These are phyloP conservation scores for Metschnikowia shivogae DNA, from an alignment of 805 yeast species.

Conservation along the genomic window DNA sequence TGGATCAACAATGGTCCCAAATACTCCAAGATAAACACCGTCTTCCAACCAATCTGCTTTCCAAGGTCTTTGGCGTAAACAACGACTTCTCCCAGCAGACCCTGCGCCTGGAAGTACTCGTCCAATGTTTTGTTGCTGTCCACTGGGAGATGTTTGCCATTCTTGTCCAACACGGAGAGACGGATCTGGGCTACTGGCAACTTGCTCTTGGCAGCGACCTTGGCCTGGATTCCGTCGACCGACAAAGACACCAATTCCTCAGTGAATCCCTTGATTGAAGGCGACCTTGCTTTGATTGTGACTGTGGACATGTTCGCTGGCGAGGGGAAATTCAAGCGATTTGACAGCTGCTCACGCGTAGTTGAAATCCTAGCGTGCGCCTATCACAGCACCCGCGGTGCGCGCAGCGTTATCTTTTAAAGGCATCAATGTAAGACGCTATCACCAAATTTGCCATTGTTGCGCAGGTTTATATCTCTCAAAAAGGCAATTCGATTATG, in stretches of 20 bases:
- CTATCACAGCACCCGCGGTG: constrained; percentile 1
- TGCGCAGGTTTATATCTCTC: not conserved
- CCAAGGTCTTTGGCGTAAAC: constrained; percentile 85
- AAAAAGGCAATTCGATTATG: not conserved
- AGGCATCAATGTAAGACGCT: not conserved
- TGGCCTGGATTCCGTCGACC: constrained; percentile 40
- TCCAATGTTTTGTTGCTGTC: constrained; percentile 35
- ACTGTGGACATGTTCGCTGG: constrained; percentile 38
- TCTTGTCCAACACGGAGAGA: constrained; percentile 20
- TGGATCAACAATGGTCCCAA: constrained; percentile 85
- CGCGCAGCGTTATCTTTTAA: not conserved
- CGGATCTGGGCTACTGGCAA: constrained; percentile 32
- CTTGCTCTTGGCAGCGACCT: constrained; percentile 43
- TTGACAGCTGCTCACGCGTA: not conserved
- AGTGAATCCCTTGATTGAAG: constrained; percentile 47
- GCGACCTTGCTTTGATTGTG: constrained; percentile 59
- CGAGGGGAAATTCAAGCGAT: not conserved
- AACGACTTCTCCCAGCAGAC: constrained; percentile 36
- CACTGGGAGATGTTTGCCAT: constrained; percentile 41
- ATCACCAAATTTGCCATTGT: not conserved
- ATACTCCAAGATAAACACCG: constrained; percentile 86
- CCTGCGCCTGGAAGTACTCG: constrained; percentile 39
- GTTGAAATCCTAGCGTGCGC: constrained; percentile 1
- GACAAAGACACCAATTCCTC: constrained; percentile 29
- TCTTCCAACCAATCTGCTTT: constrained; percentile 87